Percentiles rank a stretch among this genome's conserved stretches.
These are phyloP conservation scores for Pseudocercospora vitis DNA, from an alignment of 2,329 filamentous ascomycete genomes.

Conservation along the genomic window DNA sequence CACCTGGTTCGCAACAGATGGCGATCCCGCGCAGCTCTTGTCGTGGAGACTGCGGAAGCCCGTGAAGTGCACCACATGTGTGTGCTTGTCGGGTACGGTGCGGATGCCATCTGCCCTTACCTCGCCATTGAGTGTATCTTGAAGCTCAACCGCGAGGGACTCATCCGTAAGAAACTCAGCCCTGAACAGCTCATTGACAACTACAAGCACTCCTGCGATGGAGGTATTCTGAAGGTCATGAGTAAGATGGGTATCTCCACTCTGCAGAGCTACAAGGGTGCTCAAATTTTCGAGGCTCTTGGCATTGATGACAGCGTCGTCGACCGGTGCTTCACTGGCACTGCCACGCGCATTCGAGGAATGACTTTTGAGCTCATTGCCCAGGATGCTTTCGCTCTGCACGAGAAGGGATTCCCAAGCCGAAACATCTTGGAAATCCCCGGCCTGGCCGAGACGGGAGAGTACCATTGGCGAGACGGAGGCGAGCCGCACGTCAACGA, in stretches of 20 bases:
- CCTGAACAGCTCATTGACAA: constrained; percentile 85
- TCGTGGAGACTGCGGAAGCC: constrained; percentile 91
- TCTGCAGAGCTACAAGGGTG: constrained; percentile 92
- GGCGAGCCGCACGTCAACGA: constrained; percentile 96
- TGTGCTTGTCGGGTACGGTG: constrained; percentile 93
- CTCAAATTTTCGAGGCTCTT: constrained; percentile 95
- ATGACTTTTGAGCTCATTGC: constrained; percentile 92
- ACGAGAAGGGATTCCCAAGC: constrained; percentile 88
- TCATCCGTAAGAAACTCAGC: constrained; percentile 85
- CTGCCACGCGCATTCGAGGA: constrained; percentile 89
- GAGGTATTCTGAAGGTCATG: constrained; percentile 98
- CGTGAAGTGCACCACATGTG: constrained; percentile 99
- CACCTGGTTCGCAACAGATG: constrained; percentile 94
- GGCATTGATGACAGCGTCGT: constrained; percentile 90
- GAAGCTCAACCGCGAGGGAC: constrained; percentile 89
- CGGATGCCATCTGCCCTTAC: constrained; percentile 91
- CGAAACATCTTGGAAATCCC: constrained; percentile 73
- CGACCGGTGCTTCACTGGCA: constrained; percentile 91
- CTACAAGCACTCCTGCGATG: constrained; percentile 95
- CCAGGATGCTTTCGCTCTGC: constrained; percentile 89
- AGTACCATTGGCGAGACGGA: constrained; percentile 98
- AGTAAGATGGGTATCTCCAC: constrained; percentile 99
- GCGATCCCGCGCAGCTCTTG: constrained; percentile 81
- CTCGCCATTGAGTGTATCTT: constrained; percentile 94
- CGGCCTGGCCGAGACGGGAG: constrained; percentile 85